Percentiles rank a stretch among this genome's conserved stretches.
Evolutionary conservation across 495 filamentous ascomycete species (phyloP).

Genomic region (Daldinia childiae): DNA sequence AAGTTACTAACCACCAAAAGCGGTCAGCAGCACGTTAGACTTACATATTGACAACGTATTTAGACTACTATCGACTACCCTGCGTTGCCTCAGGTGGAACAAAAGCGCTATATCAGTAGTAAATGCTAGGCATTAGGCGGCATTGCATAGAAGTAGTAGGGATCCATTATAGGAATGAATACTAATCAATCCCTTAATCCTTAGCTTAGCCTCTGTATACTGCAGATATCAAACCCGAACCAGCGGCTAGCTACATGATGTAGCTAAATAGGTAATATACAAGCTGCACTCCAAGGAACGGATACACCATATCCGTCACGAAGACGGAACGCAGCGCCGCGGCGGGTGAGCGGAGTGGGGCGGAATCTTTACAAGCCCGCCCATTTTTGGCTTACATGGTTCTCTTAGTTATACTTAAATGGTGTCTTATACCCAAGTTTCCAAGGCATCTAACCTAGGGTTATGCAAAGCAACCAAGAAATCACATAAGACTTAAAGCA

Average conservation of each 20-base stretch:
- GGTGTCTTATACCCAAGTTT: slow-evolving; percentile 12
- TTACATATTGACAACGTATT: not conserved
- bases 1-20: slow-evolving; percentile 3
- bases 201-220: not conserved
- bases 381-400: slow-evolving; percentile 6
- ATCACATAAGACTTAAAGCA: slow-evolving; percentile 4
- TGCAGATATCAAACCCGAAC: not conserved
- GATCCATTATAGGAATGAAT: not conserved
- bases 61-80: not conserved
- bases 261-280: no score
- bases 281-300: not conserved
- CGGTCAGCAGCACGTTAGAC: slow-evolving; percentile 6
- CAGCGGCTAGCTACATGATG: not conserved
- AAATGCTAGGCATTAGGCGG: slow-evolving; percentile 5
- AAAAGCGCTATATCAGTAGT: slow-evolving; percentile 15
- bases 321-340: slow-evolving; percentile 31
- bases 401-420: not conserved
- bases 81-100: slow-evolving; percentile 8
- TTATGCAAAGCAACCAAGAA: no score
- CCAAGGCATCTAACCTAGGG: slow-evolving; percentile 16
- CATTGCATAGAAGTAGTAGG: slow-evolving; percentile 7
- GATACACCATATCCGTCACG: slow-evolving; percentile 31
- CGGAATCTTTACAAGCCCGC: slow-evolving; percentile 29
- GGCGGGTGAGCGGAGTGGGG: slow-evolving; percentile 37
- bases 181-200: not conserved